These are phyloP conservation scores for Yarrowia galli DNA, from an alignment of 1,139 yeast genomes.

Conservation along the genomic window DNA sequence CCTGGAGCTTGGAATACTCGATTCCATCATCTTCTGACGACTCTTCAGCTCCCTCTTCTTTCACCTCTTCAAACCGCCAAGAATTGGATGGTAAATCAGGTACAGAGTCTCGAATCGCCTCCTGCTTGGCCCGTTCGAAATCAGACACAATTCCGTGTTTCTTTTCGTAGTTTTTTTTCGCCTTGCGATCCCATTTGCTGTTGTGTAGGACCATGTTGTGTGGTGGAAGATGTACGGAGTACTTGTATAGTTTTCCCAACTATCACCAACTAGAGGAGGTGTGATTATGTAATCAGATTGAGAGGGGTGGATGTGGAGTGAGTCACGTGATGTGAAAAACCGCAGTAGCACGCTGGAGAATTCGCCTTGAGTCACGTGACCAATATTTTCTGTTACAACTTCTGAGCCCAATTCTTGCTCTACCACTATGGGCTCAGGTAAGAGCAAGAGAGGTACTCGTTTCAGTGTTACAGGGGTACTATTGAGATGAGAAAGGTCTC, in stretches of 20 bases:
- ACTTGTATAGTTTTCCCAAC: neutral
- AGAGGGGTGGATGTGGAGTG: too few species aligned
- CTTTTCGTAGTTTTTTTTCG: slow-evolving; percentile 44
- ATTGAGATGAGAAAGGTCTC: too few species aligned
- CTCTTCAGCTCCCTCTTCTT: slow-evolving; percentile 8
- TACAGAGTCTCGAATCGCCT: neutral
- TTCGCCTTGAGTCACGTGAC: too few species aligned
- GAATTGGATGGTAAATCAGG: slow-evolving; percentile 31
- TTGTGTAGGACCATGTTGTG: slow-evolving; percentile 46
- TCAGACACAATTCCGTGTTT: slow-evolving; percentile 44
- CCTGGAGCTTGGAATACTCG: slow-evolving; percentile 17
- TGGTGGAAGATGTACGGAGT: neutral
- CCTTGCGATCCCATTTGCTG: slow-evolving; percentile 47
- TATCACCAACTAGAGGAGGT: slow-evolving; percentile 11
- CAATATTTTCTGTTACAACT: too few species aligned
- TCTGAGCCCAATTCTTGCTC: too few species aligned
- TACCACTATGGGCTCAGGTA: too few species aligned
- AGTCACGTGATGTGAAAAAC: too few species aligned
- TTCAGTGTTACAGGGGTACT: too few species aligned
- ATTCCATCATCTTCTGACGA: slow-evolving; percentile 8
- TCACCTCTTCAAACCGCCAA: slow-evolving; percentile 30
- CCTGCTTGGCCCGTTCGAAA: slow-evolving; percentile 1
- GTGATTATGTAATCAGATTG: neutral
- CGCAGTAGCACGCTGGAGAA: too few species aligned
- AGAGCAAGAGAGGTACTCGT: too few species aligned